phyloP scores from a whole-genome alignment of 2,329 filamentous ascomycete genomes.

The Verticillium nubilum region DNA sequence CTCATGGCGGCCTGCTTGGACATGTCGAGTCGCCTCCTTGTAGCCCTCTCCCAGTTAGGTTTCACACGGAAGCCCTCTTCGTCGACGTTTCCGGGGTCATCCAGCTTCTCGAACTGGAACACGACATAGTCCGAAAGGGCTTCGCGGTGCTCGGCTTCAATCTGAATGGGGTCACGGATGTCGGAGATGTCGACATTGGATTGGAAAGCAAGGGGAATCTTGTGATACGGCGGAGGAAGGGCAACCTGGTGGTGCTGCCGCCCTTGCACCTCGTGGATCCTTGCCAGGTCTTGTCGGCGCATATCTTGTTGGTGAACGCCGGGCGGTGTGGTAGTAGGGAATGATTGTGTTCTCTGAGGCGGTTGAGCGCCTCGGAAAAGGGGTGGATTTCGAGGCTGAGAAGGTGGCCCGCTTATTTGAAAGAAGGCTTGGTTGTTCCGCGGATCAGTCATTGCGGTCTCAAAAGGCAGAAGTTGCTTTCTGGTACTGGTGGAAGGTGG shows the following conservation, averaged over 20 bases:
- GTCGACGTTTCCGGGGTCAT: conserved; percentile 25
- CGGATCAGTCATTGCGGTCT: not conserved
- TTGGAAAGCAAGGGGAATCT: not conserved
- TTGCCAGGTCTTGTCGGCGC: not conserved
- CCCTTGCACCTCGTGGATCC: not conserved
- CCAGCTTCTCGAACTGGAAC: conserved; percentile 35
- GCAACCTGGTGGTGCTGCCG: not conserved
- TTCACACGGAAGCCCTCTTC: conserved; percentile 25
- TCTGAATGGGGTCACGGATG: conserved; percentile 28
- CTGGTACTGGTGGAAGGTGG: not conserved
- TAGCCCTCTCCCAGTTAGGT: conserved; percentile 35
- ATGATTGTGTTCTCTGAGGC: not conserved
- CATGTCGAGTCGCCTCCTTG: conserved; percentile 26
- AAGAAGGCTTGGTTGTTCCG: not conserved
- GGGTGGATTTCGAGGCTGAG: not conserved
- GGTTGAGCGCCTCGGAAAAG: not conserved
- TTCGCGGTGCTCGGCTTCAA: conserved; percentile 31
- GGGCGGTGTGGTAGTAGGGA: not conserved
- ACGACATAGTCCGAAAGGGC: conserved; percentile 33
- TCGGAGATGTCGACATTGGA: conserved; percentile 23
- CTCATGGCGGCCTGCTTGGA: conserved; percentile 29
- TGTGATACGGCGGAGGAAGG: not conserved
- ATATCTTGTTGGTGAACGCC: not conserved
- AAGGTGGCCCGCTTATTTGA: not conserved
- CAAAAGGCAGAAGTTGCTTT: not conserved